Conservation (phyloP, 2,329 filamentous ascomycete genomes). For the Exutisphaerella laricina region DNA sequence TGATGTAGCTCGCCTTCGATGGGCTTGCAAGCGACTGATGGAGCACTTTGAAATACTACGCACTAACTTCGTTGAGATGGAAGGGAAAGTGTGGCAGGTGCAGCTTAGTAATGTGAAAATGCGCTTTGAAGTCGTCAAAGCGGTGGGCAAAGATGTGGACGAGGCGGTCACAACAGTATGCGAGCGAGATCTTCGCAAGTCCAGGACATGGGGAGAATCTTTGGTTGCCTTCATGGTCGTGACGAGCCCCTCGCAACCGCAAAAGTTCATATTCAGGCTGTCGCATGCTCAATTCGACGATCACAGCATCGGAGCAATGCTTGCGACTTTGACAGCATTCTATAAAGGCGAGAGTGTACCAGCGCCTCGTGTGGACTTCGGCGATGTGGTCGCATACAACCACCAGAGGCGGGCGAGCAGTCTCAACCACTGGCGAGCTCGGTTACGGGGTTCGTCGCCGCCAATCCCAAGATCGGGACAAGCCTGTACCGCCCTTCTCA, state of each 20-base stretch:
- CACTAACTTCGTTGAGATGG: slow-evolving; percentile 47
- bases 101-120: slow-evolving; percentile 36
- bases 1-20: slow-evolving; percentile 19
- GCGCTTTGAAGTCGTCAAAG: slow-evolving; percentile 27
- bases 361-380: slow-evolving; percentile 1
- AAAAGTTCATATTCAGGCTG: slow-evolving; percentile 28
- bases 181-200: slow-evolving; percentile 10
- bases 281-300: slow-evolving; percentile 34
- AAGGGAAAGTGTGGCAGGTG: slow-evolving; percentile 43
- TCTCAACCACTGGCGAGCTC: slow-evolving; percentile 18
- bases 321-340: slow-evolving; percentile 4
- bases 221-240: slow-evolving; percentile 25
- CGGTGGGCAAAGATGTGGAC: slow-evolving; percentile 12
- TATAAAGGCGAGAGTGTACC: slow-evolving; percentile 7
- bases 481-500: background rate
- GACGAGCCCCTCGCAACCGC: slow-evolving; percentile 16
- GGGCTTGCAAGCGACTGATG: slow-evolving; percentile 16
- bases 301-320: slow-evolving; percentile 6
- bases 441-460: slow-evolving; percentile 16
- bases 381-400: slow-evolving; percentile 5
- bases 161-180: slow-evolving; percentile 10
- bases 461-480: background rate
- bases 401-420: slow-evolving; percentile 3
- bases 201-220: slow-evolving; percentile 16
- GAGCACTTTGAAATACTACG: slow-evolving; percentile 45